Conservation (phyloP, 2,329 filamentous ascomycete species). For the Fusarium chuoi region DNA sequence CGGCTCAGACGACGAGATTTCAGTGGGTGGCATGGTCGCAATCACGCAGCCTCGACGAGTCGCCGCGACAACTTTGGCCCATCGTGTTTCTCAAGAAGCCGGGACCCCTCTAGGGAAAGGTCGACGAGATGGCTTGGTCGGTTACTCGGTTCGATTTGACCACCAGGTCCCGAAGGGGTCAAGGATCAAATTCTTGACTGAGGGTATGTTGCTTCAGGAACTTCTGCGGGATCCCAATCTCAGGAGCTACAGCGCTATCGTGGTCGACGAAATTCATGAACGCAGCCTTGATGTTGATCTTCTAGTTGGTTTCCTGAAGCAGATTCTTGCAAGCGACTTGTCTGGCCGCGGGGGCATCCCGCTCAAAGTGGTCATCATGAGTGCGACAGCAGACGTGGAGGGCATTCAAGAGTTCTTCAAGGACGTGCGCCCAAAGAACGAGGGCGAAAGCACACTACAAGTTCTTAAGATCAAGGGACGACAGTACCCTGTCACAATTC, state of each 20-base stretch:
- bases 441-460: conserved; percentile 45
- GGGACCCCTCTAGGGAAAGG: conserved; percentile 62
- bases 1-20: conserved; percentile 53
- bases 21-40: conserved; percentile 83
- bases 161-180: conserved; percentile 84
- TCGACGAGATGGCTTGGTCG: conserved; percentile 67
- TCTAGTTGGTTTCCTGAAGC: conserved; percentile 86
- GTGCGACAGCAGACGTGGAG: conserved; percentile 91
- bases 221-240: conserved; percentile 86
- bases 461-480: conserved; percentile 81
- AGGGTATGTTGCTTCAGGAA: conserved; percentile 96
- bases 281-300: conserved; percentile 94
- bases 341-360: conserved; percentile 75
- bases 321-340: conserved; percentile 72
- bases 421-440: conserved; percentile 30
- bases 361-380: conserved; percentile 95
- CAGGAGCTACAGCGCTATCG: conserved; percentile 85
- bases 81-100: conserved; percentile 84
- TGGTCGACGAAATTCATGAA: conserved; percentile 98
- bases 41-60: conserved; percentile 95
- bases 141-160: conserved; percentile 96
- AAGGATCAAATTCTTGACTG: conserved; percentile 91
- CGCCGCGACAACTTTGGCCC: conserved; percentile 89
- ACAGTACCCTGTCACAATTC: conserved; percentile 83
- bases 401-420: conserved; percentile 81